Percentiles rank a stretch among this genome's conserved stretches.
phyloP scores from a whole-genome alignment of 345 rosid species.

The Triadica sebifera region DNA sequence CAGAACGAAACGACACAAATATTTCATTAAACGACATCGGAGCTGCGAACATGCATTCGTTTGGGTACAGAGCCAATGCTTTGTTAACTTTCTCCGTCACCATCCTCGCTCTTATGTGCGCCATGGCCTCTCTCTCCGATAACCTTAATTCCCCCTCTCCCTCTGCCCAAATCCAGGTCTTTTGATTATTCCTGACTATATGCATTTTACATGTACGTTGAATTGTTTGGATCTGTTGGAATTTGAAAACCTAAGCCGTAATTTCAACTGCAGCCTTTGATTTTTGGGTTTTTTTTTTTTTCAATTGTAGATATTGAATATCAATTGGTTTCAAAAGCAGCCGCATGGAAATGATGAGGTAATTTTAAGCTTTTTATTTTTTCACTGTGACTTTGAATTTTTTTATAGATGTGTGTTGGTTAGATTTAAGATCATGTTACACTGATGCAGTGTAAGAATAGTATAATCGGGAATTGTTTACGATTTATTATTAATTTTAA shows the following conservation, averaged over 20 bases:
- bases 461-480: too few relatives aligned
- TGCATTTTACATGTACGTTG: neutral
- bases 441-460: neutral
- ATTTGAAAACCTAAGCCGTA: constrained; percentile 9
- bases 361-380: neutral
- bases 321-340: constrained; percentile 88
- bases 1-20: neutral
- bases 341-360: constrained; percentile 94
- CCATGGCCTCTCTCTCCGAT: constrained; percentile 77
- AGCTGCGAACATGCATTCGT: constrained; percentile 64
- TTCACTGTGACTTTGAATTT: neutral
- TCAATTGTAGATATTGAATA: constrained; percentile 66
- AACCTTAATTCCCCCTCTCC: constrained; percentile 79
- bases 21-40: neutral
- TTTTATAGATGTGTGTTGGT: neutral
- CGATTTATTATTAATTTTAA: neutral
- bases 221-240: constrained; percentile 8
- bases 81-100: constrained; percentile 78
- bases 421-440: neutral
- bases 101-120: constrained; percentile 80
- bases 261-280: neutral
- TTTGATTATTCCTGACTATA: neutral
- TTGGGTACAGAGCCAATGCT: constrained; percentile 85
- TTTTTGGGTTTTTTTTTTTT: constrained; percentile 6
- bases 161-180: constrained; percentile 81